Evolutionary conservation across 2,329 filamentous ascomycete genomes (phyloP), one percentile per base, ranked within the genome.

Genomic region (Aspergillus oerlinghausenensis): DNA sequence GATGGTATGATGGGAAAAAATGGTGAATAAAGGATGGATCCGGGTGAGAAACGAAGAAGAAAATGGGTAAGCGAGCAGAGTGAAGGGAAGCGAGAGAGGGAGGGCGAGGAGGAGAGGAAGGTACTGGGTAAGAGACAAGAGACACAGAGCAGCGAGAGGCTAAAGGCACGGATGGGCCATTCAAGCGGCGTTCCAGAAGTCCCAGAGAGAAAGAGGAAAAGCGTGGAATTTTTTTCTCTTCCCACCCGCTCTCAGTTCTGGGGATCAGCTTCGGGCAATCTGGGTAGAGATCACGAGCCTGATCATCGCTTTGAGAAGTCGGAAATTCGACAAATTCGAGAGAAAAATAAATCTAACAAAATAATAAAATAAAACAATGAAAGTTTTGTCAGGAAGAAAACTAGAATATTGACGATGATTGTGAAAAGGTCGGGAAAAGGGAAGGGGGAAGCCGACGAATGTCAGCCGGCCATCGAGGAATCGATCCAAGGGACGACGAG

Each of bases 111-210:
- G 40, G 52, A n/a, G 55, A 55, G 49, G 51, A 58, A 52, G 57
- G 32, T 35, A 35, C 32, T 35, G 17, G 32, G 32, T 35, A 35
- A 35, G 32, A 35, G 32, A 35, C 32, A 35, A 43, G 50, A 35
- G 51, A 47, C 47, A 32, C 28, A 50, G 48, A 26, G 54, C 32
- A 56, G 58, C 51, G 52, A 60, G 55, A 62, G 55, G 55, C 62
- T 63, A 63, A 64, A 64, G 62, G 51, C 56, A 64, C 58, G 62
- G 58, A 60, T 63, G 64, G 62, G 58, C 64, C 63, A 66, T 64
- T 60, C 62, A 65, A 62, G 65, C 55, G 62, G 63, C 60, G 63
- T 63, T 57, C 55, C 51, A 55, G 63, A 57, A 63, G 43, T 47
- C 56, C 60, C 63, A 60, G 56, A 57, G 54, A 60, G 60, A 66